These are phyloP conservation scores for Coemansia sp. DNA, from an alignment of 192 early-diverging fungal genomes.

Conservation along the genomic window DNA sequence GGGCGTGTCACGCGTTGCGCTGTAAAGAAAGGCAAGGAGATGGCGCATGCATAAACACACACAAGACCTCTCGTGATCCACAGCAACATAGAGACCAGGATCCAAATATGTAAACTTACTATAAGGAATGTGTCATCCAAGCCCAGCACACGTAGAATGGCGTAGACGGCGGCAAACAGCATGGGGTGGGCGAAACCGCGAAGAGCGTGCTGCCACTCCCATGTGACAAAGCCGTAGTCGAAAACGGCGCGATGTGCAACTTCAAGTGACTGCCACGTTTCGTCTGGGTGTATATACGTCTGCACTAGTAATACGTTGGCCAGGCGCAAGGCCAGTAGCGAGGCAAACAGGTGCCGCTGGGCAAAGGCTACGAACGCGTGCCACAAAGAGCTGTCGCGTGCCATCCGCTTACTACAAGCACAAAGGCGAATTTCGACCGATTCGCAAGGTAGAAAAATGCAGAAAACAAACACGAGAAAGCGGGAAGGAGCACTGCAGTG, in stretches of 20 bases:
- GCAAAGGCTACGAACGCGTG: background rate
- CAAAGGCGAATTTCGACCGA: background rate
- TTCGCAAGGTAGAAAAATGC: background rate
- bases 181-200: slow-evolving; percentile 82
- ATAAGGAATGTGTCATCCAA: slow-evolving; percentile 61
- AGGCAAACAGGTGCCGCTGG: slow-evolving; percentile 10
- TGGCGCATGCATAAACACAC: background rate
- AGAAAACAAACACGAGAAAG: too few relatives aligned
- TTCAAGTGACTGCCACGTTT: slow-evolving; percentile 96
- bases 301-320: slow-evolving; percentile 29
- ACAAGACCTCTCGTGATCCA: background rate
- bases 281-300: slow-evolving; percentile 93
- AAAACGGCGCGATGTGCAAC: slow-evolving; percentile 84
- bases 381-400: background rate
- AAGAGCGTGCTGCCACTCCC: slow-evolving; percentile 87
- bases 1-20: background rate
- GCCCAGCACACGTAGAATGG: slow-evolving; percentile 56
- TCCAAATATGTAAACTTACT: slow-evolving; percentile 57
- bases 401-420: background rate
- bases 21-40: background rate
- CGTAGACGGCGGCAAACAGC: slow-evolving; percentile 78
- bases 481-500: background rate
- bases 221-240: slow-evolving; percentile 88
- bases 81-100: background rate
- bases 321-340: slow-evolving; percentile 35